A percentile compares a stretch with the other conserved stretches of the same genome.
phyloP scores from a whole-genome alignment of 2,329 filamentous ascomycete genomes.

The Blastomyces percursus region DNA sequence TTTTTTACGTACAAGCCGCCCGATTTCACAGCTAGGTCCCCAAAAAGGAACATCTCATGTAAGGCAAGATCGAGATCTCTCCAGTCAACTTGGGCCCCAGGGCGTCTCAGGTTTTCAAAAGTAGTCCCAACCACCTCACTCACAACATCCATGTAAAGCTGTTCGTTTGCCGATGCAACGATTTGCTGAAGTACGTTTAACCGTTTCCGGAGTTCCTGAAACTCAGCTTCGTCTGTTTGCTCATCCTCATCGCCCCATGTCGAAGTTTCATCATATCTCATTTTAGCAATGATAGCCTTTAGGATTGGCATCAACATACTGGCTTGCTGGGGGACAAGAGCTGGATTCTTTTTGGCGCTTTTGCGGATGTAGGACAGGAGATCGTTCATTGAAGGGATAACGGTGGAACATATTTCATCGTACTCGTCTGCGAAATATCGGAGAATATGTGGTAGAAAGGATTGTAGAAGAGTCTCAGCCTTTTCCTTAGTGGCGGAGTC shows the following conservation, averaged over 20 bases:
- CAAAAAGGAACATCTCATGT: constrained; percentile 92
- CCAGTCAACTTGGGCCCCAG: constrained; percentile 73
- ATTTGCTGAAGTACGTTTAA: constrained; percentile 87
- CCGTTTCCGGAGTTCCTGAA: constrained; percentile 83
- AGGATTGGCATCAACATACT: constrained; percentile 77
- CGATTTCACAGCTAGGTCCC: constrained; percentile 81
- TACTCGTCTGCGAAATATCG: constrained; percentile 97
- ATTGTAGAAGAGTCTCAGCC: constrained; percentile 70
- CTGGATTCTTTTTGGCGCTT: constrained; percentile 50
- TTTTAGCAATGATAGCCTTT: constrained; percentile 86
- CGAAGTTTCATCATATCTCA: constrained; percentile 93
- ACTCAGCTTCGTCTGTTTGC: constrained; percentile 93
- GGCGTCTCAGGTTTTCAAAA: constrained; percentile 67
- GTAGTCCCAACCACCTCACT: constrained; percentile 80
- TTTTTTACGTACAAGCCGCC: constrained; percentile 80
- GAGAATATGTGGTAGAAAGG: constrained; percentile 75
- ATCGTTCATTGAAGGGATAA: constrained; percentile 87
- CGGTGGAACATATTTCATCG: constrained; percentile 92
- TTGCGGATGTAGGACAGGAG: constrained; percentile 84
- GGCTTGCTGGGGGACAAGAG: constrained; percentile 63
- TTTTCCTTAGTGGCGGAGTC: constrained; percentile 56
- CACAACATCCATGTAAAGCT: constrained; percentile 76
- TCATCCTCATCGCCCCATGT: constrained; percentile 91
- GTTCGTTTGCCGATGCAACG: constrained; percentile 78
- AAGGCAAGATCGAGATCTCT: constrained; percentile 86